Evolutionary conservation across 495 filamentous ascomycete species (phyloP).

Genomic region (Lentithecium fluviatile): DNA sequence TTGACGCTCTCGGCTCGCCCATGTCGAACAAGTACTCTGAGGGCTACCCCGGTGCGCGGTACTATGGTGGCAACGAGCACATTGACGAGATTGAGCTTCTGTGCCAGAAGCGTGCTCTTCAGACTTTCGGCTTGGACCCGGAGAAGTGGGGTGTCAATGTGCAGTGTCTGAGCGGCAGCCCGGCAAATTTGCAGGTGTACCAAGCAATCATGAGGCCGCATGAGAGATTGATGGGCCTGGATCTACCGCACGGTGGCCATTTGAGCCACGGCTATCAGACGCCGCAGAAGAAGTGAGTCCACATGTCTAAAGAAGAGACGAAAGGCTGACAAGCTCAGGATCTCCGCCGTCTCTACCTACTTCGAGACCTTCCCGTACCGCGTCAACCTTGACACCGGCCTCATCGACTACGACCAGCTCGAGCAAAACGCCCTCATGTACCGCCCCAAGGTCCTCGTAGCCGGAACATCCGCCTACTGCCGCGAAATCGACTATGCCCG

Average conservation of each 20-base stretch:
- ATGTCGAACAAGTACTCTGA: slow-evolving; percentile 99
- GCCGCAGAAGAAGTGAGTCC: slow-evolving; percentile 75
- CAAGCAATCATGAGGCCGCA: slow-evolving; percentile 98
- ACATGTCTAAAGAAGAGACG: neutral
- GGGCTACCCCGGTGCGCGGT: slow-evolving; percentile 95
- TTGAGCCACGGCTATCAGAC: slow-evolving; percentile 98
- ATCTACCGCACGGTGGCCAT: slow-evolving; percentile 97
- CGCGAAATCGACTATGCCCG: slow-evolving; percentile 87
- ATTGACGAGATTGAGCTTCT: slow-evolving; percentile 95
- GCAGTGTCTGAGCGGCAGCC: slow-evolving; percentile 86
- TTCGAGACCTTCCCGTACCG: slow-evolving; percentile 51
- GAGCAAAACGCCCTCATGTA: slow-evolving; percentile 82
- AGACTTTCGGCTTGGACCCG: slow-evolving; percentile 82
- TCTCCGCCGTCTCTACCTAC: slow-evolving; percentile 48
- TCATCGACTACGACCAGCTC: slow-evolving; percentile 90
- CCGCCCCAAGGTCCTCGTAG: slow-evolving; percentile 92
- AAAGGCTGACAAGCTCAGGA: slow-evolving; percentile 34
- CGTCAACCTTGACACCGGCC: slow-evolving; percentile 63
- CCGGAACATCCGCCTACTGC: slow-evolving; percentile 92
- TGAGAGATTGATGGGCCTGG: slow-evolving; percentile 94
- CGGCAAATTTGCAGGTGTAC: slow-evolving; percentile 97
- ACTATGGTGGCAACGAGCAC: slow-evolving; percentile 99
- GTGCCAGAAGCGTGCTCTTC: slow-evolving; percentile 91
- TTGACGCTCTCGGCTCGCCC: slow-evolving; percentile 83
- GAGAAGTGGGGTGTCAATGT: slow-evolving; percentile 99